Percentiles rank a stretch among this genome's conserved stretches.
phyloP scores from a whole-genome alignment of 2,329 filamentous ascomycete species.

The Cladophialophora immunda region DNA sequence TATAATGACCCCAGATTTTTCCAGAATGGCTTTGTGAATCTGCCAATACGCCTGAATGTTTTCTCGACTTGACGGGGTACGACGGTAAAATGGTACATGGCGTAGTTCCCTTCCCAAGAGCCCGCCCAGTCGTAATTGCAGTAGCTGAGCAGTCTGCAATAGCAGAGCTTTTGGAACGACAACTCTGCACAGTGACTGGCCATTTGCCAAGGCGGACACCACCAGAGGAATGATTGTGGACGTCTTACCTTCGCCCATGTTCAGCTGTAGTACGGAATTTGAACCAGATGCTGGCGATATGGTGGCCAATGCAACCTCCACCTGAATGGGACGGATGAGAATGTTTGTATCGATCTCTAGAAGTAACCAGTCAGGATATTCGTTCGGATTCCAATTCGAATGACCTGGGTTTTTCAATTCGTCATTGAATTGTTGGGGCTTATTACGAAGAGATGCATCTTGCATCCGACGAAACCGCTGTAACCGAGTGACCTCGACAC shows the following conservation, averaged over 20 bases:
- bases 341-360: constrained; percentile 71
- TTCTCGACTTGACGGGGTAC: constrained; percentile 37
- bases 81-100: constrained; percentile 60
- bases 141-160: constrained; percentile 67
- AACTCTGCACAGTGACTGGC: constrained; percentile 61
- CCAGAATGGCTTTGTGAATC: constrained; percentile 58
- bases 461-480: constrained; percentile 45
- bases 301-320: constrained; percentile 67
- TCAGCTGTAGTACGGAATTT: constrained; percentile 71
- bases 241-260: constrained; percentile 68
- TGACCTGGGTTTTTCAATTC: constrained; percentile 62
- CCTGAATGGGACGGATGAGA: constrained; percentile 68
- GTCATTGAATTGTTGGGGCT: constrained; percentile 35
- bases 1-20: constrained; percentile 63
- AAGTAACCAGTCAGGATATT: constrained; percentile 68
- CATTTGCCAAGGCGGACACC: constrained; percentile 62
- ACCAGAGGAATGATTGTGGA: constrained; percentile 74
- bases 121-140: constrained; percentile 58
- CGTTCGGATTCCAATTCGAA: constrained; percentile 61
- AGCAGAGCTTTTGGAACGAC: constrained; percentile 69
- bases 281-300: constrained; percentile 46
- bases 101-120: constrained; percentile 55
- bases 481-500: constrained; percentile 41
- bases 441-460: constrained; percentile 12
- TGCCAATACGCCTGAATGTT: constrained; percentile 50